Base-by-base conservation (phyloP, 1,139 yeast species). In the Scheffersomyces lignicola region DNA sequence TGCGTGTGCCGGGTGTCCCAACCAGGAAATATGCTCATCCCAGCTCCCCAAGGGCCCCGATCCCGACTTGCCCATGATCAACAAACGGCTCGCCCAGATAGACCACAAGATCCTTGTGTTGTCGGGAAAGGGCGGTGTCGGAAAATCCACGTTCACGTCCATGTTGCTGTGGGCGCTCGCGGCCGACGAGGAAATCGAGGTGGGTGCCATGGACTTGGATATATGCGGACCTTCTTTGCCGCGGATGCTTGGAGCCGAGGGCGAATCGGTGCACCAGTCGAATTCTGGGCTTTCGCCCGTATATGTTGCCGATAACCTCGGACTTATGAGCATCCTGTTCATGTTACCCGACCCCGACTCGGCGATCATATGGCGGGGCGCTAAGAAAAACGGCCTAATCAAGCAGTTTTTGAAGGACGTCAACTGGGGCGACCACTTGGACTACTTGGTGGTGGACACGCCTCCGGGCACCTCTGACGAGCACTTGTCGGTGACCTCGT, bases 401-500 rank as follows among this genome's bases (percentile, higher is more conserved):
- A 94, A 94, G 52, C 96, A 89, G 62, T 94, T 94, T 52, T 69
- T 94, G 40, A 89, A 87, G 55, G 97, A 92, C 51, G 97, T 92
- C 2, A 88, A 88, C 50, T 94, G 99, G 99, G 96, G 96, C 1
- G 82, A 81, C 33, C 64, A 50, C 36, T 66, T 94, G 38, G 97
- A 94, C 60, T 92, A 87, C 53, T 67, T 94, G 48, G 76, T 94
- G 11, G 86, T 94, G 5, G 99, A 94, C 52, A 94, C 99, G 0
- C 99, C 98, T 0, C 99, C 99, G 0, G 98, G 99, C 0, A 92
- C 99, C 0, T 84, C 96, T 0, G 99, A 94, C 58, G 99, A 94
- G 57, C 99, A 94, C 59, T 70, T 94, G 31, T 81, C 95, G 7
- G 90, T 92, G 17, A 87, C 92, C 28, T 81, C 86, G 32, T 90